These are phyloP conservation scores for Carallia pectinifolia DNA, from an alignment of 345 rosid species.

Conservation along the genomic window DNA sequence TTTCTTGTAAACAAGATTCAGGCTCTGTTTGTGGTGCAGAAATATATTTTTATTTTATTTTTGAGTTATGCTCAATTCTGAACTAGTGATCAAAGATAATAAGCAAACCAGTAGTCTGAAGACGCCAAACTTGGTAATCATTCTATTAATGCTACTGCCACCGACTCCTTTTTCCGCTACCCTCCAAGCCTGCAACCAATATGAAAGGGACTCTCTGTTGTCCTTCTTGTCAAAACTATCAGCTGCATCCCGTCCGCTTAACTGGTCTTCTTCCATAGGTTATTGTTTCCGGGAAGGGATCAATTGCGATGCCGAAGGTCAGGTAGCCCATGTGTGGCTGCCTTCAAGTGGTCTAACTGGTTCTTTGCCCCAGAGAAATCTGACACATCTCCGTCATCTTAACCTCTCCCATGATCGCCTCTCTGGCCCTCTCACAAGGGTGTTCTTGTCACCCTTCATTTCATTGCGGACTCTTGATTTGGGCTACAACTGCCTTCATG, in stretches of 20 bases:
- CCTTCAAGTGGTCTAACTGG: slow-evolving; percentile 19
- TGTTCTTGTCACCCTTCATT: neutral
- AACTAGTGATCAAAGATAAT: too few relatives aligned
- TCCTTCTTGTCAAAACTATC: slow-evolving; percentile 3
- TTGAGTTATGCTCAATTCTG: too few relatives aligned
- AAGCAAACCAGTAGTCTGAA: too few relatives aligned
- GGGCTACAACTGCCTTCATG: slow-evolving; percentile 17
- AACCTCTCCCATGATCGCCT: slow-evolving; percentile 23
- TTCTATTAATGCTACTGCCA: too few relatives aligned
- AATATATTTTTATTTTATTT: too few relatives aligned
- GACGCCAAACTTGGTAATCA: too few relatives aligned
- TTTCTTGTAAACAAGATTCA: too few relatives aligned
- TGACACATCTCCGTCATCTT: slow-evolving; percentile 16
- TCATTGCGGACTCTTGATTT: slow-evolving; percentile 16
- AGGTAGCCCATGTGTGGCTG: slow-evolving; percentile 6
- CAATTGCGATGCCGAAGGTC: neutral
- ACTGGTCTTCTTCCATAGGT: slow-evolving; percentile 18
- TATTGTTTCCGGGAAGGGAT: slow-evolving; percentile 32
- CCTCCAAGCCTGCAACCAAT: neutral
- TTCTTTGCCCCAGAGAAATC: slow-evolving; percentile 11
- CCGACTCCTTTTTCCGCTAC: too few relatives aligned
- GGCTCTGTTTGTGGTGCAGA: too few relatives aligned
- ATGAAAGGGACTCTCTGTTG: slow-evolving; percentile 16
- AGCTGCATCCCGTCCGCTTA: slow-evolving; percentile 11
- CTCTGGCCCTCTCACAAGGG: slow-evolving; percentile 2